These are phyloP conservation scores for Domatiomyces catenatus DNA, from an alignment of 2,329 filamentous ascomycete genomes.

Conservation along the genomic window DNA sequence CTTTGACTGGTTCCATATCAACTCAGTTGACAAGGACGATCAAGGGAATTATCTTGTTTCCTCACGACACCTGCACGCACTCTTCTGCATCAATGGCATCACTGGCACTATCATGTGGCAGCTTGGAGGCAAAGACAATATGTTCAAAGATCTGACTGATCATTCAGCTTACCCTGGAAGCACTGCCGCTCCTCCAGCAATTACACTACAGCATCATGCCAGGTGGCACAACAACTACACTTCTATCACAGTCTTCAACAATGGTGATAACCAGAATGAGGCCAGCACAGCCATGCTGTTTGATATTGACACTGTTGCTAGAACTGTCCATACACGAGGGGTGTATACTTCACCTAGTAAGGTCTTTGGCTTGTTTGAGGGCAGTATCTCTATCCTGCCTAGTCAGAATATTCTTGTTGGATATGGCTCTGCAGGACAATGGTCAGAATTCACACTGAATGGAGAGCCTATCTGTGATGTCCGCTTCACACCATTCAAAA, in stretches of 20 bases:
- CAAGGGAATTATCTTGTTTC: constrained; percentile 32
- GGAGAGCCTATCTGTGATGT: constrained; percentile 36
- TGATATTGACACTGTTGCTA: constrained; percentile 23
- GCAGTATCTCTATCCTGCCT: constrained; percentile 26
- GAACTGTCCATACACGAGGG: constrained; percentile 29
- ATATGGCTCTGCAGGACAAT: constrained; percentile 34
- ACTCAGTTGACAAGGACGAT: constrained; percentile 36
- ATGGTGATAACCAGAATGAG: constrained; percentile 5
- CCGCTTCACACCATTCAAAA: constrained; percentile 28
- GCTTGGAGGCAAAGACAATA: constrained; percentile 34
- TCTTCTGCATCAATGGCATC: constrained; percentile 30
- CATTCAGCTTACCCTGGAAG: neutral
- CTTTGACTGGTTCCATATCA: constrained; percentile 43
- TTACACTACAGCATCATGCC: constrained; percentile 22
- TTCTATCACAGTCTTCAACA: constrained; percentile 25
- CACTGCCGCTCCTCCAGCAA: neutral
- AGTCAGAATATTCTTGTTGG: constrained; percentile 32
- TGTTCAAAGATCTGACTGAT: constrained; percentile 27
- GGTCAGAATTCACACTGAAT: constrained; percentile 30
- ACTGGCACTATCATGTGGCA: constrained; percentile 35
- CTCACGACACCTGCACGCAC: constrained; percentile 25
- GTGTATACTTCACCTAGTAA: constrained; percentile 25
- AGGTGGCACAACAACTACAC: constrained; percentile 23
- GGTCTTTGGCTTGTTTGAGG: constrained; percentile 26
- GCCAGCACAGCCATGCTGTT: constrained; percentile 31